Percentiles rank a stretch among this genome's conserved stretches.
These are phyloP conservation scores for Kwoniella shandongensis DNA, from an alignment of 768 basidiomycete genomes.

Conservation along the genomic window DNA sequence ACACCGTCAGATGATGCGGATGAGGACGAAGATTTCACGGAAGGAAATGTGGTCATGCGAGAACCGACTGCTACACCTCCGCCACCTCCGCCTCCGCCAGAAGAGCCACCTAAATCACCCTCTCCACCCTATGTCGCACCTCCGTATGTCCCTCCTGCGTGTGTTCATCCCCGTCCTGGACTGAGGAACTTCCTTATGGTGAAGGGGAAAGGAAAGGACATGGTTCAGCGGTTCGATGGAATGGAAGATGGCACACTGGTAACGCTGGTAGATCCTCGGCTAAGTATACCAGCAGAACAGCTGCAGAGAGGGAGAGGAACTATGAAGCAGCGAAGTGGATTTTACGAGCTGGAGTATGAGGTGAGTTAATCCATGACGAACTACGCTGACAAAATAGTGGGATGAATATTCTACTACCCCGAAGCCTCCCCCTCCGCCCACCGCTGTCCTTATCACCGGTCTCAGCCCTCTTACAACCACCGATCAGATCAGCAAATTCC, in stretches of 20 bases:
- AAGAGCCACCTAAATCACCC: slow-evolving; percentile 15
- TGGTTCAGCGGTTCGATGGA: slow-evolving; percentile 31
- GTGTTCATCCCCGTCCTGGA: slow-evolving; percentile 19
- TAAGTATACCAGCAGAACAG: slow-evolving; percentile 13
- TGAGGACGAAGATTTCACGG: slow-evolving; percentile 16
- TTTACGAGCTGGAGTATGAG: slow-evolving; percentile 42
- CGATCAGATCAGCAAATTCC: slow-evolving; percentile 65
- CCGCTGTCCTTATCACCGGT: slow-evolving; percentile 67
- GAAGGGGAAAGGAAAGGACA: slow-evolving; percentile 27
- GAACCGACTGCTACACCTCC: slow-evolving; percentile 15
- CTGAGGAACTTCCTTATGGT: slow-evolving; percentile 22
- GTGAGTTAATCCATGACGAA: slow-evolving; percentile 29
- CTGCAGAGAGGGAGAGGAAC: slow-evolving; percentile 29
- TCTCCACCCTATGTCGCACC: slow-evolving; percentile 25
- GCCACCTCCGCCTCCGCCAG: slow-evolving; percentile 2
- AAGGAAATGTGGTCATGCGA: slow-evolving; percentile 24
- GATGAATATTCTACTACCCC: slow-evolving; percentile 70
- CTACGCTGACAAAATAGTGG: slow-evolving; percentile 59
- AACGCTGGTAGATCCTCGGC: slow-evolving; percentile 30
- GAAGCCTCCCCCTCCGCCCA: slow-evolving; percentile 64
- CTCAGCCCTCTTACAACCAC: slow-evolving; percentile 72
- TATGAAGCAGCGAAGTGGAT: slow-evolving; percentile 29
- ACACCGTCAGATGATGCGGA: slow-evolving; percentile 21
- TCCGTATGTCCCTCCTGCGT: slow-evolving; percentile 32
- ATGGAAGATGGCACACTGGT: slow-evolving; percentile 12